Conservation (phyloP, 2,329 filamentous ascomycete genomes). For the Alternaria rosae region DNA sequence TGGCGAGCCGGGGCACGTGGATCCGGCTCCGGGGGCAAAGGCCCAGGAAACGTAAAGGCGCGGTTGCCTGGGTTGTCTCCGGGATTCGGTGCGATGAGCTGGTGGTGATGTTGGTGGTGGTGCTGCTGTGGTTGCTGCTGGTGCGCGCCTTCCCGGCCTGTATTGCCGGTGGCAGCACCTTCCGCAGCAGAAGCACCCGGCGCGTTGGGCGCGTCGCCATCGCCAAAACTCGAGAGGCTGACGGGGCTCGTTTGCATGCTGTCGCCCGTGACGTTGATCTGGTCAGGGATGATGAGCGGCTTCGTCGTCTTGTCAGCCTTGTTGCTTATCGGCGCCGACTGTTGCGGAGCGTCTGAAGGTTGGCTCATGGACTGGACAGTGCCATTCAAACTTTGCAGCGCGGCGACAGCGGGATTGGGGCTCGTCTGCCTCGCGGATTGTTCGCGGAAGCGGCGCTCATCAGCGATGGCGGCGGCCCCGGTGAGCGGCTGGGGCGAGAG, state of each 20-base stretch:
- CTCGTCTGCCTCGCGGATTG: slow-evolving; percentile 55
- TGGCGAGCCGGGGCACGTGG: slow-evolving; percentile 62
- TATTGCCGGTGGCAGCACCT: slow-evolving; percentile 55
- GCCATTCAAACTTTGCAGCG: slow-evolving; percentile 55
- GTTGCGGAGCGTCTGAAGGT: slow-evolving; percentile 52
- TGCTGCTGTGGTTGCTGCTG: slow-evolving; percentile 40
- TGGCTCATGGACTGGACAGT: slow-evolving; percentile 41
- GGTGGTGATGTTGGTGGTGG: slow-evolving; percentile 38
- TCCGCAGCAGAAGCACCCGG: slow-evolving; percentile 60
- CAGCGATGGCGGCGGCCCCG: slow-evolving; percentile 57
- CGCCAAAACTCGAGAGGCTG: slow-evolving; percentile 63
- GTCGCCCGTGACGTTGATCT: slow-evolving; percentile 48
- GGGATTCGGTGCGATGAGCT: slow-evolving; percentile 46
- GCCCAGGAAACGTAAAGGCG: slow-evolving; percentile 70
- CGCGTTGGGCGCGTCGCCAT: slow-evolving; percentile 57
- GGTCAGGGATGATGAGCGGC: slow-evolving; percentile 59
- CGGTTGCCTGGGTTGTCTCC: slow-evolving; percentile 56
- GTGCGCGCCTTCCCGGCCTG: slow-evolving; percentile 47
- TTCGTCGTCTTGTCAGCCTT: slow-evolving; percentile 58
- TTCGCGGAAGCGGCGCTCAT: slow-evolving; percentile 55
- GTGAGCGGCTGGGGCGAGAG: slow-evolving; percentile 55
- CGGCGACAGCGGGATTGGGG: slow-evolving; percentile 56
- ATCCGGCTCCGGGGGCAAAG: slow-evolving; percentile 57
- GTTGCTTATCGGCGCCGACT: slow-evolving; percentile 56
- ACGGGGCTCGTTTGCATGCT: slow-evolving; percentile 61